Base-by-base conservation (phyloP, 495 filamentous ascomycete species). In the Entonaema liquescens region DNA sequence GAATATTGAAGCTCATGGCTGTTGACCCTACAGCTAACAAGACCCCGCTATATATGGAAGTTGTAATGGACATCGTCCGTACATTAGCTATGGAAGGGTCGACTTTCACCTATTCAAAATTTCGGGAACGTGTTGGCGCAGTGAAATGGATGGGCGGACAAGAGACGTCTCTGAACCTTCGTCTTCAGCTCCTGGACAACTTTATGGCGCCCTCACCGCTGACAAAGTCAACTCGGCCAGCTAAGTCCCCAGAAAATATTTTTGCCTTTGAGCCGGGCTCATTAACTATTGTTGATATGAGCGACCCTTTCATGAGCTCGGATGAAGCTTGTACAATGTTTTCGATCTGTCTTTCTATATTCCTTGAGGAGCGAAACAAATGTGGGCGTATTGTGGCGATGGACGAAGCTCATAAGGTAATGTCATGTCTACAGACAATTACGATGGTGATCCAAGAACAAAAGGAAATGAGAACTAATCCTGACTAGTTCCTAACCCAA, bases 261-360 rank as follows among this genome's bases (percentile, higher is more conserved):
- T 71, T 62, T 62, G 42, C 50, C 4, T 67, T 71, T 23, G 19
- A 56, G 2, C 82, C 84, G 1, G 86, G 87, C 4, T 78, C 78
- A 5, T 72, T 91, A 49, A 91, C 88, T 0, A 88, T 91, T 55
- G 78, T 90, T 21, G 88, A 91, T 65, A 77, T 91, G 25, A 87
- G 82, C 17, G 88, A 86, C 70, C 87, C 87, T 0, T 90, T 87
- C 67, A 79, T 88, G 2, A 81, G 85, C 15, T 79, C 86, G 0
- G 80, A 83, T 17, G 83, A 82, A 15, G 89, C 87, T 0, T 91
- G 88, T 65, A 73, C 78, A 0, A 62, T 91, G 3, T 90, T 90
- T 62, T 83, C 87, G 19, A 85, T 89, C 31, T 84, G 80, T 36
- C 73, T 89, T 5, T 76, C 74, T 0, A 68, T 87, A 0, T 88